phyloP scores from a whole-genome alignment of 2,329 filamentous ascomycete genomes.

The Hypocrella siamensis region DNA sequence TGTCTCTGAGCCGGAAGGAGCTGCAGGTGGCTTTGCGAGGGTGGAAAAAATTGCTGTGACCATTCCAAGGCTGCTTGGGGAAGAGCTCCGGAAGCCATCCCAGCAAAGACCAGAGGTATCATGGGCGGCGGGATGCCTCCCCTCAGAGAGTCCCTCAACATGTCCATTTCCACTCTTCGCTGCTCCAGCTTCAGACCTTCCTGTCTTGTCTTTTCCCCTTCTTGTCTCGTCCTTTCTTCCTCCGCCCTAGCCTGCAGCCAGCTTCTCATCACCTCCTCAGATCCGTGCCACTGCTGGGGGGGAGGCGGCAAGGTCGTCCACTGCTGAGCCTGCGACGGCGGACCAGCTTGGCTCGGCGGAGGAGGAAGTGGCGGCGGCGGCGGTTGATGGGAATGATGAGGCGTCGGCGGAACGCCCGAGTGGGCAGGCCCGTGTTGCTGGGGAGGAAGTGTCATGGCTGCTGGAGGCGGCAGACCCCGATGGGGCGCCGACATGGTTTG shows the following conservation, averaged over 20 bases:
- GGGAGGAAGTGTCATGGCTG: slow-evolving; percentile 44
- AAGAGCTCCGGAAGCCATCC: slow-evolving; percentile 43
- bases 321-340: slow-evolving; percentile 20
- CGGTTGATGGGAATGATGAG: slow-evolving; percentile 11
- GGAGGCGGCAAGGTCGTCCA: slow-evolving; percentile 43
- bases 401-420: slow-evolving; percentile 11
- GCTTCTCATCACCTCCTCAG: slow-evolving; percentile 54
- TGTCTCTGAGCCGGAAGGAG: slow-evolving; percentile 35
- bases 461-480: slow-evolving; percentile 53
- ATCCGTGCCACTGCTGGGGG: slow-evolving; percentile 49
- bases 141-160: slow-evolving; percentile 51
- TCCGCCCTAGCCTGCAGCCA: slow-evolving; percentile 60
- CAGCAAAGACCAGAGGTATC: slow-evolving; percentile 60
- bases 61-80: slow-evolving; percentile 48
- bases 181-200: slow-evolving; percentile 56
- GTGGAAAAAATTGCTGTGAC: slow-evolving; percentile 49
- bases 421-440: slow-evolving; percentile 22
- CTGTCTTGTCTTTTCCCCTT: slow-evolving; percentile 53
- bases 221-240: slow-evolving; percentile 57
- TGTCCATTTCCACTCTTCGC: slow-evolving; percentile 55
- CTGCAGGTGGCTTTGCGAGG: slow-evolving; percentile 29
- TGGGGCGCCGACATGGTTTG: slow-evolving; percentile 53
- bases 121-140: slow-evolving; percentile 59
- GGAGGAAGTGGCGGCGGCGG: slow-evolving; percentile 9
- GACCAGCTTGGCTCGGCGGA: slow-evolving; percentile 11